phyloP scores from a whole-genome alignment of 2,329 filamentous ascomycete genomes.

The Podosphaera fusca region DNA sequence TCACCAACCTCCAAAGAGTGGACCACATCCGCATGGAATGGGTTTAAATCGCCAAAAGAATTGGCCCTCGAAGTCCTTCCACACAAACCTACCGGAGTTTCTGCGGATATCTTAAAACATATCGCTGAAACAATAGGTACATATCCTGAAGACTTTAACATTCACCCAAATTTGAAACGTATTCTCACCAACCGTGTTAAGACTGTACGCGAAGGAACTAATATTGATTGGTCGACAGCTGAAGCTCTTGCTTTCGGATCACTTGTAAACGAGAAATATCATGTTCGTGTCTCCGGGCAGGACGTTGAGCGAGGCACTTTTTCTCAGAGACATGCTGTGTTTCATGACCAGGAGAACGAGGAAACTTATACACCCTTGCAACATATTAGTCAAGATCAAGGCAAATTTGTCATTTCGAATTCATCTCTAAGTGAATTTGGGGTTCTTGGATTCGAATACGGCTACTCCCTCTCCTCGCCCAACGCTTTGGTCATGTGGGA shows the following conservation, averaged over 20 bases:
- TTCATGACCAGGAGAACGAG: conserved; percentile 94
- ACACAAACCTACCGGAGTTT: conserved; percentile 69
- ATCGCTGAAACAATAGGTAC: conserved; percentile 62
- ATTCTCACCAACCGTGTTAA: conserved; percentile 79
- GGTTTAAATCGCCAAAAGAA: conserved; percentile 98
- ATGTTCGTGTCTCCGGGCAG: conserved; percentile 92
- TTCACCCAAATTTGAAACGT: conserved; percentile 92
- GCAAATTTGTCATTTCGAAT: conserved; percentile 90
- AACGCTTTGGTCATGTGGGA: conserved; percentile 99
- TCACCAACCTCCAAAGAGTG: conserved; percentile 91
- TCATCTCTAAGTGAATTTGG: conserved; percentile 54
- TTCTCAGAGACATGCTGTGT: conserved; percentile 88
- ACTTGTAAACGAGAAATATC: conserved; percentile 78
- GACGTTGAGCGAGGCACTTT: conserved; percentile 99
- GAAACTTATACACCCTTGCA: conserved; percentile 81
- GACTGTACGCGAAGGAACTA: conserved; percentile 73
- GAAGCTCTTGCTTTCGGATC: conserved; percentile 89
- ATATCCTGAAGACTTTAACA: conserved; percentile 62
- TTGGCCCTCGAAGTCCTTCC: conserved; percentile 82
- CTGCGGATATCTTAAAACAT: conserved; percentile 47
- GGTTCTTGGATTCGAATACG: conserved; percentile 90
- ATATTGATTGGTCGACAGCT: conserved; percentile 93
- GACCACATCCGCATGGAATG: conserved; percentile 97
- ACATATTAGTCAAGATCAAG: conserved; percentile 73
- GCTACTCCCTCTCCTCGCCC: conserved; percentile 89